Evolutionary conservation across 768 basidiomycete genomes (phyloP).

Genomic region (Lenzites betulinus): DNA sequence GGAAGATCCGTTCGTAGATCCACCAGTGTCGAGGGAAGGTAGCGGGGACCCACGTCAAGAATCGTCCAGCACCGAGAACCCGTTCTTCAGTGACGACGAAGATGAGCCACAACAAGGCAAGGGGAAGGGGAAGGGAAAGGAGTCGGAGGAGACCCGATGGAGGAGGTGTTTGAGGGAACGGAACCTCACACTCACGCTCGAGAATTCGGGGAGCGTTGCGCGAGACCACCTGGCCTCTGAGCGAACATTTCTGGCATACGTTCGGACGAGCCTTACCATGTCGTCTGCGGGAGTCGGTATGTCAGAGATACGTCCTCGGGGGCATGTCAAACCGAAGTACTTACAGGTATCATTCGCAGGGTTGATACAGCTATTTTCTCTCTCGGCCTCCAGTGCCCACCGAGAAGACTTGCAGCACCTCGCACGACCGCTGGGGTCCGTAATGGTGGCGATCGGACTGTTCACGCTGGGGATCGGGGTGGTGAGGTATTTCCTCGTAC

Average conservation of each 20-base stretch:
- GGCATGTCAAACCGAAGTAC: not conserved
- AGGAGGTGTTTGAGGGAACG: constrained; percentile 4
- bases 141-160: not conserved
- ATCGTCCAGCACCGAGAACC: not conserved
- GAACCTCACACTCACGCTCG: constrained; percentile 35
- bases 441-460: constrained; percentile 40
- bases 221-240: constrained; percentile 55
- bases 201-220: constrained; percentile 52
- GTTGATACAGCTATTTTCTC: constrained; percentile 49
- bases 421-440: constrained; percentile 49
- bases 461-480: constrained; percentile 37
- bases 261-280: constrained; percentile 50
- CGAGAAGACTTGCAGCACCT: constrained; percentile 25
- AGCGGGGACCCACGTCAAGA: not conserved
- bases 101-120: not conserved
- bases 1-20: not conserved
- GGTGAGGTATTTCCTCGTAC: constrained; percentile 43
- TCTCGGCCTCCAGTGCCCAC: constrained; percentile 32
- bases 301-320: constrained; percentile 10
- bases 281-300: constrained; percentile 53
- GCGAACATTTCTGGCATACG: constrained; percentile 53
- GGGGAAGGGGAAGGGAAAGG: not conserved
- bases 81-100: not conserved
- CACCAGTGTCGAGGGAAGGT: not conserved
- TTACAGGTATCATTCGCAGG: constrained; percentile 32